Evolutionary conservation across 495 filamentous ascomycete genomes (phyloP).

Genomic region (Hypoxylon lenormandii): DNA sequence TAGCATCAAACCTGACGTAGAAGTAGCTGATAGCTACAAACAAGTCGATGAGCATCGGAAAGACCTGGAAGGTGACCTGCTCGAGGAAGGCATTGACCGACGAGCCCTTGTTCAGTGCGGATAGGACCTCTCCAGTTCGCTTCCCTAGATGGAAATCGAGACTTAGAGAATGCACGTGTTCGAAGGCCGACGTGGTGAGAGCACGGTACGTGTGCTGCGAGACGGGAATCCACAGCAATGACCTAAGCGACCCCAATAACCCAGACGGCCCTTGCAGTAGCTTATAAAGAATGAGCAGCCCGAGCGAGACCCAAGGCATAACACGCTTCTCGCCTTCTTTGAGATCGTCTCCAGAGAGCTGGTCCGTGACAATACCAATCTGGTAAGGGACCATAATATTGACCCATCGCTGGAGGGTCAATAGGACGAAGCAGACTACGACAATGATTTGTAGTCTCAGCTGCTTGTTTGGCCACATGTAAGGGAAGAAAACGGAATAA

Average conservation of each 20-base stretch:
- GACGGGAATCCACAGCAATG: conserved; percentile 92
- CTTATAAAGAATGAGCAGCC: conserved; percentile 81
- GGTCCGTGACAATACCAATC: conserved; percentile 76
- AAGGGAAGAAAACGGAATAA: conserved; percentile 91
- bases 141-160: conserved; percentile 97
- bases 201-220: conserved; percentile 96
- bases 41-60: conserved; percentile 94
- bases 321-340: conserved; percentile 46
- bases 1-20: conserved; percentile 79
- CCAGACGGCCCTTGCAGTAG: conserved; percentile 90
- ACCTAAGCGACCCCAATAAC: conserved; percentile 81
- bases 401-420: conserved; percentile 79
- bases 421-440: conserved; percentile 80
- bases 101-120: conserved; percentile 92
- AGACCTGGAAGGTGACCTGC: conserved; percentile 92
- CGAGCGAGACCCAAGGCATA: conserved; percentile 66
- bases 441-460: conserved; percentile 77
- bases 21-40: conserved; percentile 88
- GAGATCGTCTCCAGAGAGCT: conserved; percentile 58
- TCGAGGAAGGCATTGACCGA: conserved; percentile 97
- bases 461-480: conserved; percentile 84
- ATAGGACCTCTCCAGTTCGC: conserved; percentile 94
- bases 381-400: conserved; percentile 85
- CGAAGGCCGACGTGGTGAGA: conserved; percentile 91
- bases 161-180: conserved; percentile 94